These are phyloP conservation scores for Dactylis glomerata DNA, from an alignment of 176 grass and related monocot genomes.

Conservation along the genomic window DNA sequence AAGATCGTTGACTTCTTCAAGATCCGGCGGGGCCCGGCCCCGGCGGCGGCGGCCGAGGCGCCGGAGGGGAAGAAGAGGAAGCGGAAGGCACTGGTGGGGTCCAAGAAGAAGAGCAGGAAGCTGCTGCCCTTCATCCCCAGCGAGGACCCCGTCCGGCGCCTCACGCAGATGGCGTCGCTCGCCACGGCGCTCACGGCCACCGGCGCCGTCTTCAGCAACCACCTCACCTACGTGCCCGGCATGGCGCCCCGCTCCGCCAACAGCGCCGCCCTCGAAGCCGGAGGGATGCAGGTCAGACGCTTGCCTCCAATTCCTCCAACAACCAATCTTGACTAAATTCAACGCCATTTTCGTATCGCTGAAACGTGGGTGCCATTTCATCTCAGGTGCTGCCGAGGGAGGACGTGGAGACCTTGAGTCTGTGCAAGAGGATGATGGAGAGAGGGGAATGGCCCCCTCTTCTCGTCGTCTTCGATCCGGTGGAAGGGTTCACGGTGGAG, in stretches of 20 bases:
- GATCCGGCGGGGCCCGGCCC: constrained; percentile 50
- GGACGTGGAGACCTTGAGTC: constrained; percentile 59
- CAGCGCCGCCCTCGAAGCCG: constrained; percentile 56
- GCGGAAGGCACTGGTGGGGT: constrained; percentile 42
- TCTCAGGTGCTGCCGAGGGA: constrained; percentile 68
- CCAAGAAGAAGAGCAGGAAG: constrained; percentile 64
- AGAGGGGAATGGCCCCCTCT: constrained; percentile 78
- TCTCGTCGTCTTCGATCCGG: constrained; percentile 64
- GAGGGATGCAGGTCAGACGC: constrained; percentile 71
- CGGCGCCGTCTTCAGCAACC: constrained; percentile 82
- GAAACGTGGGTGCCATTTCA: not conserved
- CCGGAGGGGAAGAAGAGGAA: constrained; percentile 53
- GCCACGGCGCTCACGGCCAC: constrained; percentile 89
- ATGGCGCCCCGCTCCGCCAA: constrained; percentile 77
- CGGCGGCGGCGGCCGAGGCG: not conserved
- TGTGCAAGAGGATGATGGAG: constrained; percentile 85
- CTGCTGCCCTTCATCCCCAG: constrained; percentile 70
- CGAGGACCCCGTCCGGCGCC: constrained; percentile 49
- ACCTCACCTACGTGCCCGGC: constrained; percentile 60
- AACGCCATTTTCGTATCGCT: not conserved
- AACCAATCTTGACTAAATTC: not conserved
- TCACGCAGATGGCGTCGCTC: constrained; percentile 83
- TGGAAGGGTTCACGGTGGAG: constrained; percentile 93
- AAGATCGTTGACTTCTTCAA: constrained; percentile 98
- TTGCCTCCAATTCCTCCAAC: not conserved